A percentile compares a stretch with the other conserved stretches of the same genome.
These are phyloP conservation scores for Backusella westeae DNA, from an alignment of 192 early-diverging fungal species.

Conservation along the genomic window DNA sequence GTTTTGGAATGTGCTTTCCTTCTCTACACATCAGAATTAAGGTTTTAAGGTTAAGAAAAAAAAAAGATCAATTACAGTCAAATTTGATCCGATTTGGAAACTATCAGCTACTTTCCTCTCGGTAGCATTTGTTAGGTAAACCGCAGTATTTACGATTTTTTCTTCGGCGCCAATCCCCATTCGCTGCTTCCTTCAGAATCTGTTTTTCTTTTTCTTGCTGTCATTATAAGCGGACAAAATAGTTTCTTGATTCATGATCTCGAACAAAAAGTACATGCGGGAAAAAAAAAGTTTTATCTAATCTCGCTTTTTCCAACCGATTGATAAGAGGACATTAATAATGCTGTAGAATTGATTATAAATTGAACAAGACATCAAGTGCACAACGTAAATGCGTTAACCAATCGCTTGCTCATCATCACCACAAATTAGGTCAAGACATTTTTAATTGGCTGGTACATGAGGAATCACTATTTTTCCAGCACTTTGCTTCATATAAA, in stretches of 20 bases:
- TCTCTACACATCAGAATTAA: neutral
- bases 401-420: neutral
- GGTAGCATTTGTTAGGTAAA: neutral
- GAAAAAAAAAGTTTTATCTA: neutral
- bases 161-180: neutral
- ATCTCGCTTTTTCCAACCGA: neutral
- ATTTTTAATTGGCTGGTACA: neutral
- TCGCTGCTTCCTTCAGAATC: neutral
- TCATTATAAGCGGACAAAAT: neutral
- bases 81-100: neutral
- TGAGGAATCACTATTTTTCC: neutral
- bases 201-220: neutral
- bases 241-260: neutral
- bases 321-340: neutral
- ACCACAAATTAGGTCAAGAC: neutral
- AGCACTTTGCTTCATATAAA: neutral
- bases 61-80: neutral
- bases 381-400: neutral
- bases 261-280: neutral
- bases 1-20: neutral
- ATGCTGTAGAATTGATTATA: neutral
- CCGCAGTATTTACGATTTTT: neutral
- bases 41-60: neutral
- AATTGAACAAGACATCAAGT: neutral
- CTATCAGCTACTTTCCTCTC: neutral